Percentiles rank a stretch among this genome's conserved stretches.
phyloP scores from a whole-genome alignment of 768 basidiomycete species.

The Psilocybe tampanensis region DNA sequence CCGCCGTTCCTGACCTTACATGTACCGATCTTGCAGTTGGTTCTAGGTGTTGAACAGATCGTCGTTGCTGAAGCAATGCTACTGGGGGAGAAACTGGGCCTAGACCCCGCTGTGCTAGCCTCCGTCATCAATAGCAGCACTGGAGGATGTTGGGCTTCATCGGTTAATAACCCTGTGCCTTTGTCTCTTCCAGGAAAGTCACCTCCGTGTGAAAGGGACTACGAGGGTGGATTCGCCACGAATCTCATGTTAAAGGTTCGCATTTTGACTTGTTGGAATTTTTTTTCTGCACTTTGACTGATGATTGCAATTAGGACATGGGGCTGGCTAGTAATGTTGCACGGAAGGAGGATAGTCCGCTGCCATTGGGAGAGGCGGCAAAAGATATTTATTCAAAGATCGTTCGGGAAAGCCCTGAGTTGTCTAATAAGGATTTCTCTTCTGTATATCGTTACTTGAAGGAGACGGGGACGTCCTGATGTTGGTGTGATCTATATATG shows the following conservation, averaged over 20 bases:
- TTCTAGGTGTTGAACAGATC: constrained; percentile 80
- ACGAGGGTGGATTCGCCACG: constrained; percentile 86
- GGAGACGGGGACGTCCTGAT: too few relatives aligned
- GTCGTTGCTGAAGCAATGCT: constrained; percentile 91
- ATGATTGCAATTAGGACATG: constrained; percentile 64
- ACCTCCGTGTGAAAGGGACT: constrained; percentile 82
- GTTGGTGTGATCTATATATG: too few relatives aligned
- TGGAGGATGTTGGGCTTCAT: constrained; percentile 81
- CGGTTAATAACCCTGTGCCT: constrained; percentile 88
- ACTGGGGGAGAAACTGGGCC: constrained; percentile 78
- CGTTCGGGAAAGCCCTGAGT: constrained; percentile 54
- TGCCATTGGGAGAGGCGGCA: constrained; percentile 72
- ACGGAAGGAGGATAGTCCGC: constrained; percentile 42
- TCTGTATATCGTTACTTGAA: constrained; percentile 72
- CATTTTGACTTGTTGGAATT: background rate
- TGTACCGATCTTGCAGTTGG: constrained; percentile 48
- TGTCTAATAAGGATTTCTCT: constrained; percentile 78
- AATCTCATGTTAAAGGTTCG: constrained; percentile 77
- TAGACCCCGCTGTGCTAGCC: constrained; percentile 76
- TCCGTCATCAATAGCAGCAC: constrained; percentile 86
- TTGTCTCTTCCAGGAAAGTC: constrained; percentile 68
- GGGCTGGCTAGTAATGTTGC: constrained; percentile 75
- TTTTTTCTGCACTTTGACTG: background rate
- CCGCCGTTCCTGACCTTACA: constrained; percentile 12
- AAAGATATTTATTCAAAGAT: constrained; percentile 62